Conservation (phyloP, 2,329 filamentous ascomycete genomes). For the Arthrobotrys musiformis region DNA sequence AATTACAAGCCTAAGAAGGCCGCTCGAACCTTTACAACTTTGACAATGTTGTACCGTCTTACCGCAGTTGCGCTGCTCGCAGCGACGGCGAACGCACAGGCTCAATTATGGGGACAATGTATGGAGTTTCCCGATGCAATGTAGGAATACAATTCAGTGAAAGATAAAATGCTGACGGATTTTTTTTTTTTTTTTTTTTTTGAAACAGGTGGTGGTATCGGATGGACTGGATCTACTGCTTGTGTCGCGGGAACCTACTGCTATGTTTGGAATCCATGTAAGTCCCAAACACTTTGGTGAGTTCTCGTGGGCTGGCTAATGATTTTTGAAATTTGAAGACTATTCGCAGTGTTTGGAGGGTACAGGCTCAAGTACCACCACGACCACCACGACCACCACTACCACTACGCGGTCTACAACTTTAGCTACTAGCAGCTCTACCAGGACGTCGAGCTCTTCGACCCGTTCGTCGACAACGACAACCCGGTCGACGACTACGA, state of each 20-base stretch:
- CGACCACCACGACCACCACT: conserved; percentile 18
- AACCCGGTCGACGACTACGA: neutral
- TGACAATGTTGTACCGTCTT: conserved; percentile 23
- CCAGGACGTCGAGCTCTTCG: conserved; percentile 1
- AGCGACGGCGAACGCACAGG: conserved; percentile 23
- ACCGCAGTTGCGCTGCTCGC: conserved; percentile 15
- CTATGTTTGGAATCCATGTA: conserved; percentile 30
- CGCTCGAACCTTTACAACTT: neutral
- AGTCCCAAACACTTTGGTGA: neutral
- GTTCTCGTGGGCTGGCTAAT: too few species aligned
- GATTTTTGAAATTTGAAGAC: conserved; percentile 2
- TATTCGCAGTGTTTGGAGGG: conserved; percentile 53
- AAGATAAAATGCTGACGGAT: too few species aligned
- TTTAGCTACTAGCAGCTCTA: neutral
- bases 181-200: too few species aligned
- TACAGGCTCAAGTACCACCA: conserved; percentile 26
- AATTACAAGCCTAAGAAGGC: neutral
- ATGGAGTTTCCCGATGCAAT: neutral
- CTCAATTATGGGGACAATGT: conserved; percentile 27
- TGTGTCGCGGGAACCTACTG: conserved; percentile 32
- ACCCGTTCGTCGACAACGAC: neutral
- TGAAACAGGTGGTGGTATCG: conserved; percentile 29
- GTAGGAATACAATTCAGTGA: too few species aligned
- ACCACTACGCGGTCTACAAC: conserved; percentile 1
- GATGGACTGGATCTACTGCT: conserved; percentile 16